Base-by-base conservation (phyloP, 108 stramenopile genomes). In the Bacterosira constricta region DNA sequence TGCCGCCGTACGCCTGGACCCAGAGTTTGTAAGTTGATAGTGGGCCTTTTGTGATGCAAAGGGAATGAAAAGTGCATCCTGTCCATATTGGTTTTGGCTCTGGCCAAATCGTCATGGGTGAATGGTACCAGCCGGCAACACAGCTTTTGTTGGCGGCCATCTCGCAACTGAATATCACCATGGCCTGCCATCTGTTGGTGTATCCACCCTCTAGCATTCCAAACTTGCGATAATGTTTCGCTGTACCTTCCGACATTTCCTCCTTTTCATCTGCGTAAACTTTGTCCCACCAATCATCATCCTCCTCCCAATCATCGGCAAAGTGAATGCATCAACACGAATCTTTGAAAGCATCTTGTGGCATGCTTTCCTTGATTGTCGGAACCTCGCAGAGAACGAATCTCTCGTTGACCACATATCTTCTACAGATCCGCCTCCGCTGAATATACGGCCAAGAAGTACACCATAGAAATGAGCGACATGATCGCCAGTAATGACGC, bases 51-150 rank as follows among this genome's bases (percentile, higher is more conserved):
- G 38, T 66, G 27, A 66, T 23, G 11, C 66, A 66, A 1, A 66
- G 3, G 23, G 66, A 53, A 23, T 66, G 51, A 27, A 54, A 21
- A 0, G 66, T 66, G 1, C 49, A 47, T 29, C 66, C 66, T 7
- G 66, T 66, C 18, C 66, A 6, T 0, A 66, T 53, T 0, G 66
- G 51, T 26, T 66, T 66, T 54, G 66, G 66, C 37, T 66, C 66
- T 1, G 66, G 66, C 23, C 66, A 21, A 1, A 53, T 51, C n/a
- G 51, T 66, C 23, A 53, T 56, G 21, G 35, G 46, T 5, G 21
- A 10, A 0, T 54, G 6, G 15, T 66, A 66, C 66, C 66, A 66
- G 0, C 66, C 51, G 18, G 66, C 51, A 30, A 42, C 51, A 6
- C 66, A 6, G 30, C 66, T 66, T 54, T 66, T 18, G 13, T 66